Evolutionary conservation across 192 early-diverging fungal genomes (phyloP).

Genomic region (Coemansia sp.): DNA sequence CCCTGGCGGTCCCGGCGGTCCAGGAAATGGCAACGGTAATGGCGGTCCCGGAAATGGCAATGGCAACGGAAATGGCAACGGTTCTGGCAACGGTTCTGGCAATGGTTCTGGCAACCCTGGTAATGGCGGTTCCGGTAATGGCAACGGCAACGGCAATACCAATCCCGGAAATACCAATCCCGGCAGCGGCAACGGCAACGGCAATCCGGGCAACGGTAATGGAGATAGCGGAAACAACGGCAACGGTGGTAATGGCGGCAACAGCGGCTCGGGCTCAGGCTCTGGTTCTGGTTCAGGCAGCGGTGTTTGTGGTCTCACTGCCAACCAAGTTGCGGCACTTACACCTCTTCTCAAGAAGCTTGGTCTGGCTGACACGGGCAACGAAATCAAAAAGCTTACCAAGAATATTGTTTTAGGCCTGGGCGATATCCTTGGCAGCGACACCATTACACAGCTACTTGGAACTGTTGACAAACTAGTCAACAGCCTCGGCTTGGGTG

Average conservation of each 20-base stretch:
- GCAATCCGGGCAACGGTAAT: constrained; percentile 6
- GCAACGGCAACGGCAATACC: neutral
- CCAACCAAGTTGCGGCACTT: constrained; percentile 27
- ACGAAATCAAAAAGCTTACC: constrained; percentile 46
- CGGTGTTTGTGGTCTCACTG: constrained; percentile 30
- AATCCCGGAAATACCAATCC: neutral
- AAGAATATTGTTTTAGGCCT: constrained; percentile 36
- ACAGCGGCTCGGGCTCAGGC: constrained; percentile 8
- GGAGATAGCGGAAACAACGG: constrained; percentile 9
- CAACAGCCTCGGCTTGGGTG: constrained; percentile 37
- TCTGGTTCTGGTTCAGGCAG: constrained; percentile 10
- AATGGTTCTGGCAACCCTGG: constrained; percentile 7
- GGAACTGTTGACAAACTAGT: constrained; percentile 29
- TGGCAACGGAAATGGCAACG: constrained; percentile 6
- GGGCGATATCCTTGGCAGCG: constrained; percentile 36
- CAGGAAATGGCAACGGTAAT: neutral
- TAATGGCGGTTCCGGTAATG: neutral
- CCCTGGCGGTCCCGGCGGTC: constrained; percentile 7
- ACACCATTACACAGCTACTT: constrained; percentile 30
- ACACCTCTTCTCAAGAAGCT: constrained; percentile 45
- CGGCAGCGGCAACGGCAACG: neutral
- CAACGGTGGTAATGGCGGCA: constrained; percentile 3
- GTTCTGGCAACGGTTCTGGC: constrained; percentile 8
- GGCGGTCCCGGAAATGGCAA: neutral
- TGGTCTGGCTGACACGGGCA: constrained; percentile 37